phyloP scores from a whole-genome alignment of 768 basidiomycete species.

The Russula compacta region DNA sequence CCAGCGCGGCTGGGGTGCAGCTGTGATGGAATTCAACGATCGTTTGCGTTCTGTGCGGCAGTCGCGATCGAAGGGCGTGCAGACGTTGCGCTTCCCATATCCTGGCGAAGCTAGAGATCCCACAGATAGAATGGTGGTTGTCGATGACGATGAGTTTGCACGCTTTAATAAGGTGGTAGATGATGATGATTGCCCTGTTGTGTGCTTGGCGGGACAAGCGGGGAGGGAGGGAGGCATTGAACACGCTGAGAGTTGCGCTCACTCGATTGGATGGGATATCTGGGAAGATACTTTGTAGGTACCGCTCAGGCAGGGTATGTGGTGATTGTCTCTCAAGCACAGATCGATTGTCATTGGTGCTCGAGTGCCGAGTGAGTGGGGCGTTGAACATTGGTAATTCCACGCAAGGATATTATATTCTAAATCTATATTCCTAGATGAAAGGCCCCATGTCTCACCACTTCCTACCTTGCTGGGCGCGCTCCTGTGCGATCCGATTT shows the following conservation, averaged over 20 bases:
- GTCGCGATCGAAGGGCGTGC: slow-evolving; percentile 39
- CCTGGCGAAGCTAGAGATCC: slow-evolving; percentile 19
- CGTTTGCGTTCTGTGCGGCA: slow-evolving; percentile 30
- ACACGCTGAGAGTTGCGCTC: slow-evolving; percentile 33
- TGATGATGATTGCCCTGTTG: slow-evolving; percentile 23
- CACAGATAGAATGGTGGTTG: slow-evolving; percentile 29
- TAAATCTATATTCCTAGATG: too few species aligned
- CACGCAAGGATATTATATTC: too few species aligned
- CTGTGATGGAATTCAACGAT: slow-evolving; percentile 41
- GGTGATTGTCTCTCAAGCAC: background rate
- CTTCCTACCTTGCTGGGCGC: slow-evolving; percentile 9
- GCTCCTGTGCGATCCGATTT: slow-evolving; percentile 4
- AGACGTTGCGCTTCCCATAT: slow-evolving; percentile 34
- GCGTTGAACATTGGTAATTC: background rate
- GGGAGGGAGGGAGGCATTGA: slow-evolving; percentile 12
- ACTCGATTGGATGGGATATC: slow-evolving; percentile 27
- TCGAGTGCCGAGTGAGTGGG: background rate
- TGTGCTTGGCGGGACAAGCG: slow-evolving; percentile 35
- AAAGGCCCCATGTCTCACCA: background rate
- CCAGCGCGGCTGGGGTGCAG: slow-evolving; percentile 53
- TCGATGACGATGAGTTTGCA: slow-evolving; percentile 23
- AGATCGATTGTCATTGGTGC: background rate
- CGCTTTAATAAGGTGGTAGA: slow-evolving; percentile 12
- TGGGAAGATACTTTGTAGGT: slow-evolving; percentile 29
- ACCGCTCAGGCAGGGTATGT: background rate